Conservation (phyloP, 331 rosid species). For the Telfairia occidentalis region DNA sequence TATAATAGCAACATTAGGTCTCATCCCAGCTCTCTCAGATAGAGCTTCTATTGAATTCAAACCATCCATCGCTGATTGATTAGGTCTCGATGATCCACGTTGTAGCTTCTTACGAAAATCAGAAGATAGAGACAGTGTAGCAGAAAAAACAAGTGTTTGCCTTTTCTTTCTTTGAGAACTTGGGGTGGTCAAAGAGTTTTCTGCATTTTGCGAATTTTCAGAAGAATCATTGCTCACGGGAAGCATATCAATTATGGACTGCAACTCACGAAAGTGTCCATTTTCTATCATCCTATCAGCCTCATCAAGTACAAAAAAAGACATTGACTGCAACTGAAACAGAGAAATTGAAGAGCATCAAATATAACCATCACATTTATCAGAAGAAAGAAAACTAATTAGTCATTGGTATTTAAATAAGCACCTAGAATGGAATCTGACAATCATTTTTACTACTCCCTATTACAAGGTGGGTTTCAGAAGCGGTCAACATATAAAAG, state of each 20-base stretch:
- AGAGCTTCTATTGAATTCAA: slow-evolving; percentile 77
- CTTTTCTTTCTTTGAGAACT: slow-evolving; percentile 76
- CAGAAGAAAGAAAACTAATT: not conserved
- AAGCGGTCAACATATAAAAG: not conserved
- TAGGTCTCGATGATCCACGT: slow-evolving; percentile 43
- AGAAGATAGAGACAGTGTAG: slow-evolving; percentile 75
- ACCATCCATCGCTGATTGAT: slow-evolving; percentile 44
- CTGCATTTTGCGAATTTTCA: slow-evolving; percentile 31
- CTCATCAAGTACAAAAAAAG: slow-evolving; percentile 92
- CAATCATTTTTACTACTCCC: not conserved
- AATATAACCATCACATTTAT: not conserved
- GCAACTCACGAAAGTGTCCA: slow-evolving; percentile 88
- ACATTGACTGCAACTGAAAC: slow-evolving; percentile 81
- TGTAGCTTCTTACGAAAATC: slow-evolving; percentile 91
- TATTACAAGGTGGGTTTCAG: not conserved
- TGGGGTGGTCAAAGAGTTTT: slow-evolving; percentile 38
- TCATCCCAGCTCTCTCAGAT: slow-evolving; percentile 86
- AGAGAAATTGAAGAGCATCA: slow-evolving; percentile 1
- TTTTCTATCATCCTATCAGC: slow-evolving; percentile 93
- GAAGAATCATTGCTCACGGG: slow-evolving; percentile 39
- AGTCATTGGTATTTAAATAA: not conserved
- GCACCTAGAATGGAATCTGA: not conserved
- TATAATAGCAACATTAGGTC: slow-evolving; percentile 73
- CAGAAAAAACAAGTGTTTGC: slow-evolving; percentile 94
- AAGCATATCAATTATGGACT: slow-evolving; percentile 87